phyloP scores from a whole-genome alignment of 768 basidiomycete species.

The Rhizopogon salebrosus region DNA sequence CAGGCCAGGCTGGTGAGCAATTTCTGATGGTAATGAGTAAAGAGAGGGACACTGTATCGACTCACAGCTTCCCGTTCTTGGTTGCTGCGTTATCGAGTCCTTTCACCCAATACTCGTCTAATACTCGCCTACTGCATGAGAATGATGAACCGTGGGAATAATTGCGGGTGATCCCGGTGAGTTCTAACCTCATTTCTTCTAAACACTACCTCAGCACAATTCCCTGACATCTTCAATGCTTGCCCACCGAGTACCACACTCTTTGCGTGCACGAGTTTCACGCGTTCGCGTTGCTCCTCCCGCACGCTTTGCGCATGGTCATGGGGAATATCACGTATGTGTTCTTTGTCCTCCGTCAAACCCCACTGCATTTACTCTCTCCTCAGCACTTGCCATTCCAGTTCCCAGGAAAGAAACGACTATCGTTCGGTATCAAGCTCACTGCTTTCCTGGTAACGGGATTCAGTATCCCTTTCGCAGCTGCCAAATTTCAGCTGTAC shows the following conservation, averaged over 20 bases:
- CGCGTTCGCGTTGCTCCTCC: constrained; percentile 21
- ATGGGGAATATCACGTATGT: constrained; percentile 49
- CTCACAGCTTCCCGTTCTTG: no score
- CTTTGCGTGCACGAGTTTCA: constrained; percentile 33
- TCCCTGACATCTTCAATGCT: constrained; percentile 29
- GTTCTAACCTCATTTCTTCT: not conserved
- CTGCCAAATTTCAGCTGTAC: constrained; percentile 59
- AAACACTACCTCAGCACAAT: not conserved
- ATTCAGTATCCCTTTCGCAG: constrained; percentile 65
- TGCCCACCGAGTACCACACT: constrained; percentile 35
- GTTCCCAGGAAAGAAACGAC: constrained; percentile 46
- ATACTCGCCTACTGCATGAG: no score
- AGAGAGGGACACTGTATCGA: no score
- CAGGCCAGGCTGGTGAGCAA: no score
- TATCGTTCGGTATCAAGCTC: constrained; percentile 33
- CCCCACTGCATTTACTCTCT: constrained; percentile 4
- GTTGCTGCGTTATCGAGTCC: no score
- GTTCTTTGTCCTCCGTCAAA: not conserved
- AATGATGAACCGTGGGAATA: not conserved
- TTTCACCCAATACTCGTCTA: no score
- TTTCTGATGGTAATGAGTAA: no score
- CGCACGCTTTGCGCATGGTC: constrained; percentile 44
- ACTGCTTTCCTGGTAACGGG: constrained; percentile 41
- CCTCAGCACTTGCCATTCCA: constrained; percentile 53
- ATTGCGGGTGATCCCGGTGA: not conserved